These are phyloP conservation scores for Mortierella alpina DNA, from an alignment of 192 early-diverging fungal genomes.

Conservation along the genomic window DNA sequence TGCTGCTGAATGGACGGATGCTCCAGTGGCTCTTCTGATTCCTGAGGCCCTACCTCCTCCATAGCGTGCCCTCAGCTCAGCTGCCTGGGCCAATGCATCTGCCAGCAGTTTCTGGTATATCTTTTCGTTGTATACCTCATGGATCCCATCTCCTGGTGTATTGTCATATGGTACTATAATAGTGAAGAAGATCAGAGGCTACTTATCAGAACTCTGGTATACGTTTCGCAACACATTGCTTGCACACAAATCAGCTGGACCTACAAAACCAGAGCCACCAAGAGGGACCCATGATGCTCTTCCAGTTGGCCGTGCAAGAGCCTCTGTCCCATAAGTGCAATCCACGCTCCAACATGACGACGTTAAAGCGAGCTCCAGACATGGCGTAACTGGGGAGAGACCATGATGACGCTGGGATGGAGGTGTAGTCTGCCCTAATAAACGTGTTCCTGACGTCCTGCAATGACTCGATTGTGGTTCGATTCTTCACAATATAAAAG, in stretches of 20 bases:
- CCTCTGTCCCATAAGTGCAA: conserved; percentile 59
- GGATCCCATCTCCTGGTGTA: conserved; percentile 40
- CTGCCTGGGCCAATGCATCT: conserved; percentile 10
- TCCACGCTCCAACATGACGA: conserved; percentile 45
- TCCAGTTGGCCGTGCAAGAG: conserved; percentile 56
- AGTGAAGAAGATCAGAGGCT: background rate
- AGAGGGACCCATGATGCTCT: conserved; percentile 59
- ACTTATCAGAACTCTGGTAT: background rate
- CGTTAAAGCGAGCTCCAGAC: conserved; percentile 30
- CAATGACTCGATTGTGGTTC: conserved; percentile 65
- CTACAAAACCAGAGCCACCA: conserved; percentile 65
- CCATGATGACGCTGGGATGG: conserved; percentile 7
- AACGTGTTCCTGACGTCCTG: conserved; percentile 29
- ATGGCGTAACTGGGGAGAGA: conserved; percentile 17
- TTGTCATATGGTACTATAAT: conserved; percentile 36
- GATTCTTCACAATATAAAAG: conserved; percentile 57
- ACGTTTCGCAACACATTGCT: too few species aligned
- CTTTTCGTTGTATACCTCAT: conserved; percentile 32
- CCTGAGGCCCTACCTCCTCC: background rate
- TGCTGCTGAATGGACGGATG: background rate
- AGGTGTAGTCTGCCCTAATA: conserved; percentile 43
- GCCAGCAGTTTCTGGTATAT: conserved; percentile 9
- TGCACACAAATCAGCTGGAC: background rate
- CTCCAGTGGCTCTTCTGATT: background rate
- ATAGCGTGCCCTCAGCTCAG: background rate